Percentiles rank a stretch among this genome's conserved stretches.
phyloP scores from a whole-genome alignment of 805 yeast species.

The Candida nonsorbophila region DNA sequence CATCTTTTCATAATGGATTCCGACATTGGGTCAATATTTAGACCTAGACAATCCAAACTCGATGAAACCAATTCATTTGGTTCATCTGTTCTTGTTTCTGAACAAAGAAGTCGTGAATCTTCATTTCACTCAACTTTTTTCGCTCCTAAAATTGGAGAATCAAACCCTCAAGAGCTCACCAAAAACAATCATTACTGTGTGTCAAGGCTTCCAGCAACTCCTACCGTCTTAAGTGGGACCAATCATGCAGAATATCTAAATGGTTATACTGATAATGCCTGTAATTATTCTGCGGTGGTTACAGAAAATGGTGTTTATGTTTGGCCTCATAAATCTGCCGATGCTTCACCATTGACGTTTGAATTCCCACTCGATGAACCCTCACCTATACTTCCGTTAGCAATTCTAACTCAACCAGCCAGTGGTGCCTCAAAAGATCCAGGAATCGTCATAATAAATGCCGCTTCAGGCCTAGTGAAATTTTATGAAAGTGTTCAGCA shows the following conservation, averaged over 20 bases:
- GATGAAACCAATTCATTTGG: no score
- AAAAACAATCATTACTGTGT: conserved; percentile 55
- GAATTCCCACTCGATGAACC: conserved; percentile 42
- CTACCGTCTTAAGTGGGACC: conserved; percentile 27
- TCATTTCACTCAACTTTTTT: no score
- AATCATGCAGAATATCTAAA: conserved; percentile 13
- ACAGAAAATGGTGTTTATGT: conserved; percentile 51
- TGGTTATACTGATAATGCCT: conserved; percentile 43
- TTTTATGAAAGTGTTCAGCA: conserved; percentile 73
- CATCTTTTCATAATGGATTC: no score
- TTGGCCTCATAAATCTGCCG: conserved; percentile 66
- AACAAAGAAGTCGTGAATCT: background rate
- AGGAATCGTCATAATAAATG: conserved; percentile 65
- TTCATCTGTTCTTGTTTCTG: no score
- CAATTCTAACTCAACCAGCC: conserved; percentile 53
- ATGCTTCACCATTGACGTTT: conserved; percentile 51
- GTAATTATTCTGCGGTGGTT: conserved; percentile 46
- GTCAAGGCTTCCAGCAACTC: conserved; percentile 51
- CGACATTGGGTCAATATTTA: no score
- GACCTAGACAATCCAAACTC: no score
- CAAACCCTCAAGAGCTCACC: conserved; percentile 40
- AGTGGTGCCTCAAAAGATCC: conserved; percentile 50
- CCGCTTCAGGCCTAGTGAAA: conserved; percentile 51
- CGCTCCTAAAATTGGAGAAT: no score
- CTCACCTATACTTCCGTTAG: conserved; percentile 38